Conservation (phyloP, 257 asterid species). For the Plantago major region DNA sequence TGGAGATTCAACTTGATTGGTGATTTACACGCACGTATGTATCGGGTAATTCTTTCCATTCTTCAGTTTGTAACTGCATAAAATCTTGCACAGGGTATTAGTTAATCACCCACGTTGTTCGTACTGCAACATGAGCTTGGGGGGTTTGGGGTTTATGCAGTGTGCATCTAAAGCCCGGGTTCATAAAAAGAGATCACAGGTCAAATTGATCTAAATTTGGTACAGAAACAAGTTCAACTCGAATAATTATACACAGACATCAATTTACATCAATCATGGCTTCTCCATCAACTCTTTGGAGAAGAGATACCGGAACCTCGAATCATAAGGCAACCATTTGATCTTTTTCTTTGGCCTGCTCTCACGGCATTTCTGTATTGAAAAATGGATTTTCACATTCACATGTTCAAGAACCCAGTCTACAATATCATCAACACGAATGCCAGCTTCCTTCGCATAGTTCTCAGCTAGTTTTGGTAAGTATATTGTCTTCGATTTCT, state of each 20-base stretch:
- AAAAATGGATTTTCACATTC: slow-evolving; percentile 42
- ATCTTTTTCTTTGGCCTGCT: slow-evolving; percentile 26
- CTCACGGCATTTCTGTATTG: slow-evolving; percentile 39
- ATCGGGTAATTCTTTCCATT: too few relatives aligned
- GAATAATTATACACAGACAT: background rate
- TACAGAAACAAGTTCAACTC: background rate
- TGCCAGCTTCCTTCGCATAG: slow-evolving; percentile 45
- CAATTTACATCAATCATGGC: slow-evolving; percentile 38
- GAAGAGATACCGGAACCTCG: slow-evolving; percentile 47
- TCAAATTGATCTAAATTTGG: background rate
- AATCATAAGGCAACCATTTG: slow-evolving; percentile 52
- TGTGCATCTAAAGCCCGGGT: too few relatives aligned
- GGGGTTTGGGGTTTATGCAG: too few relatives aligned
- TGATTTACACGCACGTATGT: too few relatives aligned
- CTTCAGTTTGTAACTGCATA: too few relatives aligned
- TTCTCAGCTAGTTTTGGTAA: slow-evolving; percentile 45
- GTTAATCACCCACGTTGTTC: too few relatives aligned
- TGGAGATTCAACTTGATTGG: too few relatives aligned
- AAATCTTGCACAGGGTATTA: too few relatives aligned
- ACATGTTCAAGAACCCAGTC: slow-evolving; percentile 40
- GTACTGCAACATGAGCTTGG: too few relatives aligned
- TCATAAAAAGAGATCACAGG: too few relatives aligned
- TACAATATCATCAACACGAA: slow-evolving; percentile 40
- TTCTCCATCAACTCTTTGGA: slow-evolving; percentile 43
- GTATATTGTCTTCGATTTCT: slow-evolving; percentile 43